Evolutionary conservation across 129 eudicot genomes (phyloP).

Genomic region (Flaveria robusta): DNA sequence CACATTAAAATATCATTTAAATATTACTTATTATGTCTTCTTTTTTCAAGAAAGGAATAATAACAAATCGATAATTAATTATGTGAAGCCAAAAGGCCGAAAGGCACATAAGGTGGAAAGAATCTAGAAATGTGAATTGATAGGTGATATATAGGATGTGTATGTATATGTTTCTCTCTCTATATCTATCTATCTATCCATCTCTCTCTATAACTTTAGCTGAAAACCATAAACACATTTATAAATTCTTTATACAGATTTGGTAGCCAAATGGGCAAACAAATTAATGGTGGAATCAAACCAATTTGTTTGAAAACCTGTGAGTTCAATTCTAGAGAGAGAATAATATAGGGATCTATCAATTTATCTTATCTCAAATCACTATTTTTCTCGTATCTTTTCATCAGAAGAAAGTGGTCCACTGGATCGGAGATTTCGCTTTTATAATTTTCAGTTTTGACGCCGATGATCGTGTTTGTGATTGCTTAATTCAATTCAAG

Average conservation of each 20-base stretch:
- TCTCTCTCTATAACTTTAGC: constrained; percentile 20
- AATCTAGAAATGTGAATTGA: constrained; percentile 42
- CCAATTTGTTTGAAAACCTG: constrained; percentile 38
- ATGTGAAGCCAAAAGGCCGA: constrained; percentile 43
- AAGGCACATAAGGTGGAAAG: constrained; percentile 43
- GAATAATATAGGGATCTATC: constrained; percentile 13
- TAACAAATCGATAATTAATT: constrained; percentile 22
- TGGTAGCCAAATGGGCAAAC: constrained; percentile 44
- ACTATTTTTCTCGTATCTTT: too few relatives aligned
- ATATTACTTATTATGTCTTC: neutral
- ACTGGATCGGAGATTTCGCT: constrained; percentile 26
- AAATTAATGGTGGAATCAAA: constrained; percentile 56
- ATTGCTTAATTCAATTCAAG: too few relatives aligned
- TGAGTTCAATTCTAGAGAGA: constrained; percentile 44
- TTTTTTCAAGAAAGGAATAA: neutral
- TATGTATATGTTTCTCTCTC: constrained; percentile 24
- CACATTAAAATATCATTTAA: neutral
- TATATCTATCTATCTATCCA: constrained; percentile 14
- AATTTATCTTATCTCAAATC: too few relatives aligned
- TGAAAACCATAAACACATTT: constrained; percentile 44
- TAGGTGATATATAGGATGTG: constrained; percentile 25
- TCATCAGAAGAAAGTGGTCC: constrained; percentile 54
- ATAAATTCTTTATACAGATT: constrained; percentile 25
- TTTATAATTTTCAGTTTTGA: too few relatives aligned
- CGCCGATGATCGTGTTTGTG: constrained; percentile 10